Evolutionary conservation across 768 basidiomycete species (phyloP), one percentile per base, ranked within the genome.

Genomic region (Fomitopsis serialis): DNA sequence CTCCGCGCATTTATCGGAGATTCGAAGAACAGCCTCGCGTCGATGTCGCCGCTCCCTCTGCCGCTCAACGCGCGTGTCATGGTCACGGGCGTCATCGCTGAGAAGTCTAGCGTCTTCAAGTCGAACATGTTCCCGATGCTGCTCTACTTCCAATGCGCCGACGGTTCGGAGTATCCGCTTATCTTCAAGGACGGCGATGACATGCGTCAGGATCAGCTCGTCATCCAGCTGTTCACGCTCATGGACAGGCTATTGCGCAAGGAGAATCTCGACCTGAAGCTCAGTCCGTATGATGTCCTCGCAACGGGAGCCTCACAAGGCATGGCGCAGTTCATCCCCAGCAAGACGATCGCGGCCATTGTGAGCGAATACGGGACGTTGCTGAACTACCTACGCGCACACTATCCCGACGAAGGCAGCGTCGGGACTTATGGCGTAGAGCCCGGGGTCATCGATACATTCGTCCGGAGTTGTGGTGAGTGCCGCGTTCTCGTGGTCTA

Each of bases 161-260:
- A 92, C 53, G 86, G 89, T 10, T 79, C 83, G 15, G 90, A 94
- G 65, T 98, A 89, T 68, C 90, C 95, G 0, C 81, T 98, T 48
- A 98, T 99, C 55, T 98, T 98, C 79, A 99, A 98, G 70, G 95
- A 98, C 60, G 97, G 97, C 13, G 97, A 98, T 65, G 97, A 99
- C 65, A 87, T 98, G 78, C 85, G 97, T 21, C 97, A 99, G 68
- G 97, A 99, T 66, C 97, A 99, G 68, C 82, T 99, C 35, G 95
- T 98, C 24, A 88, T 98, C 47, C 97, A 99, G 68, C 77, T 98
- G n/a, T 95, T 99, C 69, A 97, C 94, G 15, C 81, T 99, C 24
- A 99, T 99, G 97, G 94, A 99, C 66, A 79, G 89, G 45, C 70
- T 99, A 23, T 71, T 98, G 56, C 75, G 93, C 53, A 96, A 95